These are phyloP conservation scores for Sinapis alba DNA, from an alignment of 441 rosid species.

Conservation along the genomic window DNA sequence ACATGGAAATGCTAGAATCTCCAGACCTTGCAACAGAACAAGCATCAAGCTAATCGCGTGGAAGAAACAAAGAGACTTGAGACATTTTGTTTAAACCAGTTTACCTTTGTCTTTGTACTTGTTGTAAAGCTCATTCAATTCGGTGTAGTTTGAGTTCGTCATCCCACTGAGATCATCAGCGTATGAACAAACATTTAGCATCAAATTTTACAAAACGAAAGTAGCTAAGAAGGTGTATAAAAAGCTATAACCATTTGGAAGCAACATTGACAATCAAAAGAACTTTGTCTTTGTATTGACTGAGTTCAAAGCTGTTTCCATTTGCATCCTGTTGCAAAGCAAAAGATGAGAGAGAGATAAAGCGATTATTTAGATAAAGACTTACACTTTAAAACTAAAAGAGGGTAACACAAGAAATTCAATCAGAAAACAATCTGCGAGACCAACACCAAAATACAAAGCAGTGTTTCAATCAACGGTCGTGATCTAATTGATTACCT, in stretches of 20 bases:
- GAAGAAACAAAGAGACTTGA: background rate
- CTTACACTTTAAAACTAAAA: background rate
- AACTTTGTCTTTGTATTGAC: constrained; percentile 70
- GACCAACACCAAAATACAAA: constrained; percentile 7
- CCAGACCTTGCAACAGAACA: constrained; percentile 55
- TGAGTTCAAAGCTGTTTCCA: constrained; percentile 62
- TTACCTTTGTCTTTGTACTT: constrained; percentile 81
- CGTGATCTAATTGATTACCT: background rate
- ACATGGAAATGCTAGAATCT: constrained; percentile 91
- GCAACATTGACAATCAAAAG: constrained; percentile 89
- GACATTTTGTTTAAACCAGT: background rate
- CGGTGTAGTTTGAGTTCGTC: constrained; percentile 84
- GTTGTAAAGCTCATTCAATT: constrained; percentile 70
- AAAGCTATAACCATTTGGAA: constrained; percentile 64
- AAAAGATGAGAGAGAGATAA: background rate
- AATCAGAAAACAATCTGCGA: background rate
- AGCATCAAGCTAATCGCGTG: background rate
- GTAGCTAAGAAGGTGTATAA: background rate
- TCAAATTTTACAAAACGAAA: background rate
- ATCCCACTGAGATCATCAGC: constrained; percentile 58
- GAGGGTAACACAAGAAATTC: background rate
- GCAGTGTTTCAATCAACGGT: background rate
- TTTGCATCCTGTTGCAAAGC: constrained; percentile 58
- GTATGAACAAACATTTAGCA: background rate
- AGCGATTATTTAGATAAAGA: background rate